Percentiles rank a stretch among this genome's conserved stretches.
Conservation (phyloP, 768 basidiomycete genomes). For the Psilocybe tampanensis region DNA sequence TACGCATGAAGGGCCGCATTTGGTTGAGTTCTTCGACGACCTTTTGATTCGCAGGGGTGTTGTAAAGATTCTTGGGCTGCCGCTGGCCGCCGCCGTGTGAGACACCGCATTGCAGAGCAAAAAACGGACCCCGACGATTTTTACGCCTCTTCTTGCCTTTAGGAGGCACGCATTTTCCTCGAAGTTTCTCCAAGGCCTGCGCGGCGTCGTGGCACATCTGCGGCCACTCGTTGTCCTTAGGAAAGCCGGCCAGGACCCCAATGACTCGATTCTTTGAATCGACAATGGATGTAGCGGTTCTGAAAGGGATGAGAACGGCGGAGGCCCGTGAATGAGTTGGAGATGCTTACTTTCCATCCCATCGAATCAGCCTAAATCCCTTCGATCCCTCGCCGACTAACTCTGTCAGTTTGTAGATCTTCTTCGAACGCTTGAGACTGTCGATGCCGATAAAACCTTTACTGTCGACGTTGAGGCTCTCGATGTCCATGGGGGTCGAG, state of each 20-base stretch:
- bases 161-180: neutral
- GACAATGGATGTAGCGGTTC: neutral
- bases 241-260: neutral
- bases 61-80: conserved; percentile 6
- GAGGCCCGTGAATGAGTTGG: no score
- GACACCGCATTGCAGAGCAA: conserved; percentile 6
- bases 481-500: no score
- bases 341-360: no score
- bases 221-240: neutral
- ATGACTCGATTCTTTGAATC: neutral
- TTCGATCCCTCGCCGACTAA: no score
- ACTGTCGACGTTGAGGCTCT: no score
- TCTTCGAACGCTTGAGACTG: no score
- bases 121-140: conserved; percentile 9
- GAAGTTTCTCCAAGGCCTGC: neutral
- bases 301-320: no score
- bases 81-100: conserved; percentile 9
- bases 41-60: neutral
- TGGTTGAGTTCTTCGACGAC: neutral
- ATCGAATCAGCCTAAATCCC: no score
- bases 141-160: neutral
- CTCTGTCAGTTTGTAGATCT: no score
- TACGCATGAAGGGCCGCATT: conserved; percentile 2
- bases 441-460: no score
- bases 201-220: neutral